Evolutionary conservation across 306 rosid species (phyloP).

Genomic region (Abrus pulchellus): DNA sequence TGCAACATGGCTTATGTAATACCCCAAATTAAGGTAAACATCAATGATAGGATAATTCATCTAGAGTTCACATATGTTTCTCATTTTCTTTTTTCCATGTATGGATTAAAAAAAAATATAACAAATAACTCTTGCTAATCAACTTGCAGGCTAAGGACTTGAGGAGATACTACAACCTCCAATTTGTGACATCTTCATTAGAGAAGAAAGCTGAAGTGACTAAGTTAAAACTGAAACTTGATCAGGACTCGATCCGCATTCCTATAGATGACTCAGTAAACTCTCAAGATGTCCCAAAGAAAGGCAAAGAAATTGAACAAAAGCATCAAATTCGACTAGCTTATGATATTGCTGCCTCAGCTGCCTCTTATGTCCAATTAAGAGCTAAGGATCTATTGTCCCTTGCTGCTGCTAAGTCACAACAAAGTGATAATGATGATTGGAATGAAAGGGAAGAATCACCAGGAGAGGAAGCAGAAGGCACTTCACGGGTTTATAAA

Average conservation of each 20-base stretch:
- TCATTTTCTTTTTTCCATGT: slow-evolving; percentile 19
- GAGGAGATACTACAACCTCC: slow-evolving; percentile 68
- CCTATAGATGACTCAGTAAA: slow-evolving; percentile 51
- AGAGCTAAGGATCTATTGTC: slow-evolving; percentile 62
- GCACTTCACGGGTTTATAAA: slow-evolving; percentile 56
- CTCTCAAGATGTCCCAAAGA: slow-evolving; percentile 45
- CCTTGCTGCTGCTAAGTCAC: slow-evolving; percentile 54
- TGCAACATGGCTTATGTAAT: slow-evolving; percentile 92
- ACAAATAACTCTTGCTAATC: slow-evolving; percentile 24
- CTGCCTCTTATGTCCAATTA: slow-evolving; percentile 80
- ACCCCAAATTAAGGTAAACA: slow-evolving; percentile 74
- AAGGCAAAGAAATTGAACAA: slow-evolving; percentile 46
- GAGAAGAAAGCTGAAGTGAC: slow-evolving; percentile 73
- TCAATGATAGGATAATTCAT: not conserved
- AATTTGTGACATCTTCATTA: slow-evolving; percentile 79
- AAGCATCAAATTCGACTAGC: slow-evolving; percentile 64
- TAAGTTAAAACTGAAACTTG: slow-evolving; percentile 58
- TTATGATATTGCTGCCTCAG: slow-evolving; percentile 88
- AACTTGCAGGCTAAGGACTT: slow-evolving; percentile 77
- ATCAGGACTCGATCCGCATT: slow-evolving; percentile 57
- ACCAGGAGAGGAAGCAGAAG: slow-evolving; percentile 52
- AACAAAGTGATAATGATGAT: slow-evolving; percentile 44
- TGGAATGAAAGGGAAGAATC: slow-evolving; percentile 37
- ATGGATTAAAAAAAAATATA: slow-evolving; percentile 12
- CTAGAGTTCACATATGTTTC: slow-evolving; percentile 4